These are phyloP conservation scores for Mycena epipterygia DNA, from an alignment of 768 basidiomycete genomes.

Conservation along the genomic window DNA sequence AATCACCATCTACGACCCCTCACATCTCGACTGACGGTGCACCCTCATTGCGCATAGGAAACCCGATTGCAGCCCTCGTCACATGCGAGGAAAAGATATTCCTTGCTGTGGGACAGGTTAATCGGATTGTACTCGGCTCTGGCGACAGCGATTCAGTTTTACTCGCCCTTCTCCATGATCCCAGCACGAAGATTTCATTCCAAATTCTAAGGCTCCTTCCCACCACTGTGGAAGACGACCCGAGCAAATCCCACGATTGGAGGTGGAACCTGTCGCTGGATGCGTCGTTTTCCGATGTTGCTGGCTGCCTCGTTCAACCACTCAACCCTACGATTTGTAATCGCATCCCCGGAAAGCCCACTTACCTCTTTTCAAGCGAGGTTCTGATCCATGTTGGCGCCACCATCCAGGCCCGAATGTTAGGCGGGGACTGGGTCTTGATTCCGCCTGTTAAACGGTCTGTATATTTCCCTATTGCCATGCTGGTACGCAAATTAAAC, in stretches of 20 bases:
- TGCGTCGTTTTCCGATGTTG: neutral
- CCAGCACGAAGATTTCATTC: neutral
- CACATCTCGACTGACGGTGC: neutral
- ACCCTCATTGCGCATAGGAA: neutral
- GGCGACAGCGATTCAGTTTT: neutral
- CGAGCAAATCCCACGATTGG: neutral
- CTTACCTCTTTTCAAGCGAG: conserved; percentile 3
- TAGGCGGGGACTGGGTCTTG: neutral
- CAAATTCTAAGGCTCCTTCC: neutral
- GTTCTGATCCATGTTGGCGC: neutral
- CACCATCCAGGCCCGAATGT: neutral
- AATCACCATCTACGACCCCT: neutral
- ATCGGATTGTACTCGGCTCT: neutral
- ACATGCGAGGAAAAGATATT: conserved; percentile 6
- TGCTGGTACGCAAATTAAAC: neutral
- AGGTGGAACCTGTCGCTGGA: neutral
- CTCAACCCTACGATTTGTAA: neutral
- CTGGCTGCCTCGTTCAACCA: neutral
- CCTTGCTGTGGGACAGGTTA: conserved; percentile 1
- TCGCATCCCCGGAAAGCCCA: neutral
- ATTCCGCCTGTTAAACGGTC: neutral
- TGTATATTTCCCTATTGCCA: neutral
- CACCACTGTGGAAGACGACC: neutral
- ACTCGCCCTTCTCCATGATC: conserved; percentile 3
- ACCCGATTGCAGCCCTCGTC: neutral